Evolutionary conservation across 768 basidiomycete species (phyloP).

Genomic region (Imleria badia): DNA sequence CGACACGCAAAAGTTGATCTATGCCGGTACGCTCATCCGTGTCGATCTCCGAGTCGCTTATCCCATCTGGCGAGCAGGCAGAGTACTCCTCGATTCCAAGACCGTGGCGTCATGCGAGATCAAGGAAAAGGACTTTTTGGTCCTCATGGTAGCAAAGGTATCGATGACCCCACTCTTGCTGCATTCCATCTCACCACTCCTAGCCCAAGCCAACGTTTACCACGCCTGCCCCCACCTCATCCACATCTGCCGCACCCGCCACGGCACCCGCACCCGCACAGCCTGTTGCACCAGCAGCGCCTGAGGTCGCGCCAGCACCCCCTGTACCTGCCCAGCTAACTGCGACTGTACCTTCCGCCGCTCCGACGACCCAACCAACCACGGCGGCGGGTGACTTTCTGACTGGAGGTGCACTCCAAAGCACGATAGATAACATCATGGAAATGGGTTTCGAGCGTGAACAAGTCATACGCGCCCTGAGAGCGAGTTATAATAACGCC

Average conservation of each 20-base stretch:
- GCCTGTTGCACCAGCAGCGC: constrained; percentile 28
- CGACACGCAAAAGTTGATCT: constrained; percentile 89
- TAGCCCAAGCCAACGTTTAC: constrained; percentile 56
- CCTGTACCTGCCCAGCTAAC: constrained; percentile 34
- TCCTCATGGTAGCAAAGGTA: constrained; percentile 99
- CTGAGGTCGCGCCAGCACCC: constrained; percentile 33
- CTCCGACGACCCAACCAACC: constrained; percentile 31
- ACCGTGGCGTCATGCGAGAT: constrained; percentile 84
- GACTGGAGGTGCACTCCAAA: constrained; percentile 72
- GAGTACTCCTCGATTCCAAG: constrained; percentile 87
- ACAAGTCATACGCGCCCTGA: constrained; percentile 78
- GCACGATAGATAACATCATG: constrained; percentile 77
- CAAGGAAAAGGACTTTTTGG: constrained; percentile 98
- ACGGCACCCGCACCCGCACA: constrained; percentile 20
- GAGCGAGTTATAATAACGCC: constrained; percentile 96
- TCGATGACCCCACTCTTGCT: constrained; percentile 10
- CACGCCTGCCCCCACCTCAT: constrained; percentile 21
- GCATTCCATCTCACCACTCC: constrained; percentile 2
- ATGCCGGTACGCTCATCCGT: constrained; percentile 61
- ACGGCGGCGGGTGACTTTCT: constrained; percentile 72
- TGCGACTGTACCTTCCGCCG: constrained; percentile 31
- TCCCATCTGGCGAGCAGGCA: constrained; percentile 52
- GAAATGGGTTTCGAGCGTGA: constrained; percentile 95
- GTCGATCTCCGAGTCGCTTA: constrained; percentile 6
- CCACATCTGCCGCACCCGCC: constrained; percentile 19